Evolutionary conservation across 1,284 basidiomycete species (phyloP), one percentile per base, ranked within the genome.

Genomic region (Rhodotorula glutinis): DNA sequence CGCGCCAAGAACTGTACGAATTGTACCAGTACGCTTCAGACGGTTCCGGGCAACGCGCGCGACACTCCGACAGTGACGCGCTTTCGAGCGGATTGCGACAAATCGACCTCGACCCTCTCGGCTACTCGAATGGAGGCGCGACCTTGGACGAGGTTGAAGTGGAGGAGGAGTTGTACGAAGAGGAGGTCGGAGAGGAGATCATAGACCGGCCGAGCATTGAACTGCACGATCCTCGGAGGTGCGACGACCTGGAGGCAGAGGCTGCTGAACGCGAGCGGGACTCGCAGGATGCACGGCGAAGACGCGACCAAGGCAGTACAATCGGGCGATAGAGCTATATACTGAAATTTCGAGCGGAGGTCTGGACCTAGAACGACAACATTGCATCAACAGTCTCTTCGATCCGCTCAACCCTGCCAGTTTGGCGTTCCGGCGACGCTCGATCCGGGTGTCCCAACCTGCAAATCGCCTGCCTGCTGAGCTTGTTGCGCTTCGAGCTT

Each of bases 371-470:
- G 14, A 44, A 44, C 43, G 49, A 27, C 40, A 44, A 30, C 54
- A 61, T 10, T 30, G 25, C 33, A 29, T 38, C 7, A 25, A 44
- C 43, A 44, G 14, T n/a, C 25, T 27, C 25, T 30, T 16, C 3
- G 25, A 49, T 19, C 3, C 25, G 21, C 23, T 23, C 16, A 49
- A 10, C n/a, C 13, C 33, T 27, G 21, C 51, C 29, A 53, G 27
- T 33, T 33, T 16, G 57, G 57, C 57, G 62, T 63, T 8, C 62
- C 51, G 13, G 46, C 56, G 0, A 33, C 53, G 30, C 60, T 54
- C 25, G 51, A 54, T n/a, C 52, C 56, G 9, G 62, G 62, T 51
- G 62, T 65, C 25, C 65, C 65, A 7, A 67, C 65, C 53, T 59
- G 57, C 25, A 67, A 23, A 13, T 67, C 65, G 14, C 21, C 51